Evolutionary conservation across 495 filamentous ascomycete species (phyloP), one percentile per base, ranked within the genome.

Genomic region (Cercophora samala): DNA sequence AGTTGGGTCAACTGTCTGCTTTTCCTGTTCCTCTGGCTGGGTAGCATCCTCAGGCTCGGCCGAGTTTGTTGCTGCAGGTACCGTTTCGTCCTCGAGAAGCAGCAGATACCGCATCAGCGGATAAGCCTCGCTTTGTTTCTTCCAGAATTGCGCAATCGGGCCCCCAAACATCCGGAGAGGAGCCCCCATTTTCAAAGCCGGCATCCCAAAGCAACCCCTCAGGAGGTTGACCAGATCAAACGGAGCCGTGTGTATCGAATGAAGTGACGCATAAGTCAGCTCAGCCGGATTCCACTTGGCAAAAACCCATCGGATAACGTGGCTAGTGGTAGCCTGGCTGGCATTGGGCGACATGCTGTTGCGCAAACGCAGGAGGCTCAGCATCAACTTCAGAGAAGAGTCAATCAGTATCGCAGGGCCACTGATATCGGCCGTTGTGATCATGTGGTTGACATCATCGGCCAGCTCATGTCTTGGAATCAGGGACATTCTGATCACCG

Each of bases 351-450:
- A 87, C 62, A 89, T 85, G 65, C 80, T 76, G 64, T 84, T 85
- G 67, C 81, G 85, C 64, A 84, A 80, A 69, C 84, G 86, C 59
- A 86, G 79, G 65, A 93, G 66, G 54, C 82, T 84, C 8, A 84
- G 79, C 90, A 93, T 93, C 32, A 97, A 74, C 3, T 81, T 82
- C n/a, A 94, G 76, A 26, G 90, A 88, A 29, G 91, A 86, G 72
- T 97, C 95, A 5, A 89, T 87, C n/a, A 96, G 81, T 22, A 87
- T 73, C 22, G 88, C 88, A 3, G 93, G 96, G 0, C 93, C 93
- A 73, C 89, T 93, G 56, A 95, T 81, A 67, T 93, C 92, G 61
- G 89, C 86, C 18, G 89, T 89, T 8, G 85, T 82, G 46, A 95
- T 80, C 71, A 95, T 90, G 46, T 85, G 84, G 65, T 88, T 87